phyloP scores from a whole-genome alignment of 306 rosid species.

The Pterocarpus santalinus region DNA sequence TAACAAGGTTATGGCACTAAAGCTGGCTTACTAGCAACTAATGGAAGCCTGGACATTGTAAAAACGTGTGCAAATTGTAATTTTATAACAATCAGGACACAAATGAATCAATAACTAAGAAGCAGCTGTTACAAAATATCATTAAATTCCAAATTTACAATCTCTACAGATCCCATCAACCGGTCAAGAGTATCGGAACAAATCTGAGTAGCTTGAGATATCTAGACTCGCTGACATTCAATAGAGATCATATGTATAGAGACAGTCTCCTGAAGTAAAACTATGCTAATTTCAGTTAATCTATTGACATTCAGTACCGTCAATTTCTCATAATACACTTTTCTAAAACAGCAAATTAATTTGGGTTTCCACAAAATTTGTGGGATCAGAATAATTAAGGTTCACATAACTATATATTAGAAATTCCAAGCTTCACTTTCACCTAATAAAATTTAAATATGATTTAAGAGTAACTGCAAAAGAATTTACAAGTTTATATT shows the following conservation, averaged over 20 bases:
- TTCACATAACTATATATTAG: neutral
- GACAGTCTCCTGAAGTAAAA: slow-evolving; percentile 1
- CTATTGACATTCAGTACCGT: neutral
- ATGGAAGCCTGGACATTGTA: neutral
- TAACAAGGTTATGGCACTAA: slow-evolving; percentile 18
- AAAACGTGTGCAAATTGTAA: slow-evolving; percentile 4
- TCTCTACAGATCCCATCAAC: slow-evolving; percentile 30
- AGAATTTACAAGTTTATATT: no score
- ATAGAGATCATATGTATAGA: neutral
- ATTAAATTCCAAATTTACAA: slow-evolving; percentile 19
- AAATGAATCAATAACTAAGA: slow-evolving; percentile 35
- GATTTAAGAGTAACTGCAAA: neutral
- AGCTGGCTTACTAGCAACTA: slow-evolving; percentile 19
- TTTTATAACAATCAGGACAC: slow-evolving; percentile 5
- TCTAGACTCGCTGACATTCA: neutral
- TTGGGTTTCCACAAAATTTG: slow-evolving; percentile 13
- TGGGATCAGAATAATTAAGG: slow-evolving; percentile 2
- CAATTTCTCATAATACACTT: slow-evolving; percentile 8
- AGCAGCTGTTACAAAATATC: neutral
- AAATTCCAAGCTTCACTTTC: neutral
- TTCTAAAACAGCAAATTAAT: neutral
- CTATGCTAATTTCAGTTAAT: neutral
- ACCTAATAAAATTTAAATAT: neutral
- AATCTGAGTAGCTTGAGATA: slow-evolving; percentile 25
- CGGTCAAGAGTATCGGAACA: slow-evolving; percentile 21